Evolutionary conservation across 306 rosid genomes (phyloP).

Genomic region (Ceratonia siliqua): DNA sequence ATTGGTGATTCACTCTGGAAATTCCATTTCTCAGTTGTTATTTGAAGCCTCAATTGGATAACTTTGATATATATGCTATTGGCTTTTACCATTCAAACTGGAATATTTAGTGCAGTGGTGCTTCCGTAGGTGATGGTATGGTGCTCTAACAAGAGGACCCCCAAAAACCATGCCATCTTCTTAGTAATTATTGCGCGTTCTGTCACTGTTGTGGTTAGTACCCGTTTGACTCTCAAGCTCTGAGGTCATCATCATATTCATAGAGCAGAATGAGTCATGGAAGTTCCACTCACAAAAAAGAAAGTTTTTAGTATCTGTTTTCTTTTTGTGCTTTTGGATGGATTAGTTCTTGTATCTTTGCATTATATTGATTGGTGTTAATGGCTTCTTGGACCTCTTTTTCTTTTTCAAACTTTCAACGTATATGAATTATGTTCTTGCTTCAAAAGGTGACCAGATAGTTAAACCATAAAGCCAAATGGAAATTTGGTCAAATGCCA

Average conservation of each 20-base stretch:
- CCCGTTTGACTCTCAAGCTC: slow-evolving; percentile 21
- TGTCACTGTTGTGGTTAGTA: slow-evolving; percentile 21
- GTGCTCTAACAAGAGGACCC: not conserved
- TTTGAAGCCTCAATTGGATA: slow-evolving; percentile 4
- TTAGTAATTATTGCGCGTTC: slow-evolving; percentile 5
- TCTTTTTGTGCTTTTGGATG: not conserved
- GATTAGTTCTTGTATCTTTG: not conserved
- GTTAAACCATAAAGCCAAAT: slow-evolving; percentile 30
- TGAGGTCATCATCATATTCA: slow-evolving; percentile 12
- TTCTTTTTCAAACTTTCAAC: not conserved
- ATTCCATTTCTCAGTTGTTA: not conserved
- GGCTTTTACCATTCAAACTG: slow-evolving; percentile 20
- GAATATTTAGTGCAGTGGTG: not conserved
- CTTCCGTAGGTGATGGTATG: slow-evolving; percentile 22
- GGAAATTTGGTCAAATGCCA: slow-evolving; percentile 37
- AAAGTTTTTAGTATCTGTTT: not conserved
- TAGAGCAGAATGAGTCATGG: not conserved
- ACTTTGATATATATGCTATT: not conserved
- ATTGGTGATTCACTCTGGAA: not conserved
- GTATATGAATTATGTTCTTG: not conserved
- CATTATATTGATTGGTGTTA: slow-evolving; percentile 37
- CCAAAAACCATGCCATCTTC: not conserved
- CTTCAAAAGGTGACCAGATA: not conserved
- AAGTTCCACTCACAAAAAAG: not conserved
- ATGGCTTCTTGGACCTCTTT: slow-evolving; percentile 43